phyloP scores from a whole-genome alignment of 768 basidiomycete genomes.

The Kwoniella dendrophila region DNA sequence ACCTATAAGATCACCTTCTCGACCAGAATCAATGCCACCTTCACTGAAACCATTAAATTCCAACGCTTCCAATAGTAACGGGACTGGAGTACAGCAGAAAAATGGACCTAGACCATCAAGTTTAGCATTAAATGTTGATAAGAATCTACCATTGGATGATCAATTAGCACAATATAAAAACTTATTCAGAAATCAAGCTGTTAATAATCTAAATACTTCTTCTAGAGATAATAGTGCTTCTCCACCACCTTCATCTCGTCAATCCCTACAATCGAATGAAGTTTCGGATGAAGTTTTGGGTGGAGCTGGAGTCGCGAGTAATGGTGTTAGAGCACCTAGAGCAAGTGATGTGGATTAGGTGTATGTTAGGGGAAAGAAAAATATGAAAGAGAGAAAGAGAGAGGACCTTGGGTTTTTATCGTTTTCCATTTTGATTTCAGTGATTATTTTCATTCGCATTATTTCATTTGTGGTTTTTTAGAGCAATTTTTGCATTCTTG shows the following conservation, averaged over 20 bases:
- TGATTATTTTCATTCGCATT: too few species aligned
- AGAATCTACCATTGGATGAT: constrained; percentile 40
- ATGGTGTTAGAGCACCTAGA: constrained; percentile 13
- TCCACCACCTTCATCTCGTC: not conserved
- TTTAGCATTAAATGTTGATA: constrained; percentile 36
- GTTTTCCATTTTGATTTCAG: too few species aligned
- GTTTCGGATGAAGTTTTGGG: not conserved
- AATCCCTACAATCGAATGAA: too few species aligned
- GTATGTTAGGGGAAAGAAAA: not conserved
- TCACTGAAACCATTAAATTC: constrained; percentile 17
- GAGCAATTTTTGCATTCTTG: too few species aligned
- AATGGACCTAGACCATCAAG: constrained; percentile 37
- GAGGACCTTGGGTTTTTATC: too few species aligned
- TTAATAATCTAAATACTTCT: not conserved
- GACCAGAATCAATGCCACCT: constrained; percentile 20
- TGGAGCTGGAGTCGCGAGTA: not conserved
- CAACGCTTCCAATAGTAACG: constrained; percentile 20
- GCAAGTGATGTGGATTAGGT: constrained; percentile 27
- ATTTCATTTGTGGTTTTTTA: too few species aligned
- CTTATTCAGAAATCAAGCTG: constrained; percentile 32
- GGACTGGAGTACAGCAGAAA: constrained; percentile 14
- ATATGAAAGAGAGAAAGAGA: not conserved
- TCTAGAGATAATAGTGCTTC: constrained; percentile 4
- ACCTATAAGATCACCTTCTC: constrained; percentile 25
- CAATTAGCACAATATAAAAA: constrained; percentile 46